Evolutionary conservation across 768 basidiomycete genomes (phyloP), one percentile per base, ranked within the genome.

Genomic region (Agaricus sinodeliciosus): DNA sequence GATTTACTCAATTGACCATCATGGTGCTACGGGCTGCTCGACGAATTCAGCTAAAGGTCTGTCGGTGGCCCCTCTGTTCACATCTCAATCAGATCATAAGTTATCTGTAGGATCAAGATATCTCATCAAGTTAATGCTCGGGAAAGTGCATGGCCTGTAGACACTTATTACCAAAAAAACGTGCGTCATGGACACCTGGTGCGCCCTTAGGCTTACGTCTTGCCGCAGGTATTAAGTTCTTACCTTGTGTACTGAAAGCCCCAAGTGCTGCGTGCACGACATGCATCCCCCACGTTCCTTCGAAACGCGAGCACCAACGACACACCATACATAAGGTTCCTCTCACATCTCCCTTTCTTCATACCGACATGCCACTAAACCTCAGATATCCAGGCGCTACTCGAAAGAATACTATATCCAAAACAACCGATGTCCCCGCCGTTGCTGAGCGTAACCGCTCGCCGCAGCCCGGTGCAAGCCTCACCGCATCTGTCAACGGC

Each of bases 231-330:
- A 49, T 41, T 37, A 46, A 16, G 15, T 46, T n/a, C 18, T 34
- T 31, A 35, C 27, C 45, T 34, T 34, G 37, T 39, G 37, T 39
- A 39, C 19, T 9, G n/a, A 28, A 15, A 34, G 45, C 26, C 28
- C 42, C 39, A 40, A 50, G 28, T 42, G 31, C 49, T 27, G 48
- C 40, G 41, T 41, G 16, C 7, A 9, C 16, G n/a, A 42, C 49
- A 50, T 31, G 49, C 49, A 34, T 27, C 25, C 12, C 19, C 49
- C 40, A 50, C 49, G 49, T 43, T 50, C 49, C 19, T 22, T 50
- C 40, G 49, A 50, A 50, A 50, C 49, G 42, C 40, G 8, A 43
- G 22, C 22, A 22, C 22, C 22, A 22, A 22, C 22, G 22, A 22
- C 22, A 8, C 12, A n/a, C 19, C 19, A 27, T 50, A 50, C 49